Evolutionary conservation across 345 rosid species (phyloP).

Genomic region (Citrus medica): DNA sequence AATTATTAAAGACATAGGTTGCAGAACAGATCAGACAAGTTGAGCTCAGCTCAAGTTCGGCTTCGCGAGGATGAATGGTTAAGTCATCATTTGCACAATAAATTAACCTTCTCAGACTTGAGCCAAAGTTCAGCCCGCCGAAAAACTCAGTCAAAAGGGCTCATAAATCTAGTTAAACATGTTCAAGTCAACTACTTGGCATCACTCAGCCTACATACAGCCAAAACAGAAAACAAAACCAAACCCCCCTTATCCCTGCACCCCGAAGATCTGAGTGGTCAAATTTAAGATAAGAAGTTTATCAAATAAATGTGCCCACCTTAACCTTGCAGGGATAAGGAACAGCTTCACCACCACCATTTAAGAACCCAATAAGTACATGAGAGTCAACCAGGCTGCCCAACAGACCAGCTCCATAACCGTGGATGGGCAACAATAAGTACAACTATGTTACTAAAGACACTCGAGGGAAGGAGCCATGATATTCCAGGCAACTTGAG

Average conservation of each 20-base stretch:
- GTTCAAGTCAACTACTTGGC: slow-evolving; percentile 1
- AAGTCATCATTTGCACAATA: not conserved
- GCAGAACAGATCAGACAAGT: not conserved
- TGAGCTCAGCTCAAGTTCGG: not conserved
- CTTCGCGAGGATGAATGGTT: not conserved
- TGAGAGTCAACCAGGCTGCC: slow-evolving; percentile 94
- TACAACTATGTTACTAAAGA: slow-evolving; percentile 50
- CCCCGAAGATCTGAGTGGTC: slow-evolving; percentile 55
- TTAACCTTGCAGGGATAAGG: slow-evolving; percentile 99
- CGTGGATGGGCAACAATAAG: slow-evolving; percentile 57
- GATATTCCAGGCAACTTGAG: slow-evolving; percentile 27
- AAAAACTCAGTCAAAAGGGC: not conserved
- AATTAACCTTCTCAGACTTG: not conserved
- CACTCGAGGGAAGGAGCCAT: slow-evolving; percentile 32
- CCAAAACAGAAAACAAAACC: not conserved
- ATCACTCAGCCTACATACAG: not conserved
- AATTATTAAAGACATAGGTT: not conserved
- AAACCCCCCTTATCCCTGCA: slow-evolving; percentile 90
- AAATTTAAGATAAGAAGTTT: slow-evolving; percentile 79
- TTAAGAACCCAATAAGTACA: slow-evolving; percentile 34
- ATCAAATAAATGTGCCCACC: slow-evolving; percentile 93
- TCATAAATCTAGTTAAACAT: not conserved
- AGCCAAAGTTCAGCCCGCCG: not conserved
- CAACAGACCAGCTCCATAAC: slow-evolving; percentile 77
- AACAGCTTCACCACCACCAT: slow-evolving; percentile 47